These are phyloP conservation scores for Pseudogymnoascus sp. DNA, from an alignment of 2,329 filamentous ascomycete species.

Conservation along the genomic window DNA sequence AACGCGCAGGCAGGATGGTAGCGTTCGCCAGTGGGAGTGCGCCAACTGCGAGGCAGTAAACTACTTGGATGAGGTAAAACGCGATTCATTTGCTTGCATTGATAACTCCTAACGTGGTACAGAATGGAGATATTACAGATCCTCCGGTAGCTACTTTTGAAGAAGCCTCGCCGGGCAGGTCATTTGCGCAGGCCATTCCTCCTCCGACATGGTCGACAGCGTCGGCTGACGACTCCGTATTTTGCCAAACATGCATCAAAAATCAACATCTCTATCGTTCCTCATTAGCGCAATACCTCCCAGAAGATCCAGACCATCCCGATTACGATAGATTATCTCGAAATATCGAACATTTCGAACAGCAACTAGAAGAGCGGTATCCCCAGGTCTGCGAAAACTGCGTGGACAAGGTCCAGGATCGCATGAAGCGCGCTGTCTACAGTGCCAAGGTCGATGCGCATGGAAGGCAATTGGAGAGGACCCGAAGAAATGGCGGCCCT, in stretches of 20 bases:
- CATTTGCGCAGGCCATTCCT: slow-evolving; percentile 38
- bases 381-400: slow-evolving; percentile 82
- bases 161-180: slow-evolving; percentile 33
- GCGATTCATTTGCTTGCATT: background rate
- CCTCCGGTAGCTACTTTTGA: slow-evolving; percentile 58
- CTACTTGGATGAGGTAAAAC: slow-evolving; percentile 71
- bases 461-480: slow-evolving; percentile 53
- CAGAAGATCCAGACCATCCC: slow-evolving; percentile 56
- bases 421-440: slow-evolving; percentile 65
- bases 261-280: slow-evolving; percentile 79
- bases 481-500: slow-evolving; percentile 36
- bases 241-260: slow-evolving; percentile 72
- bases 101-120: slow-evolving; percentile 11
- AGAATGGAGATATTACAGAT: slow-evolving; percentile 86
- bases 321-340: slow-evolving; percentile 43
- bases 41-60: slow-evolving; percentile 76
- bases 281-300: slow-evolving; percentile 71
- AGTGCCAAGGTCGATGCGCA: slow-evolving; percentile 43
- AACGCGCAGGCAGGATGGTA: slow-evolving; percentile 47
- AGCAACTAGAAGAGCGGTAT: slow-evolving; percentile 69
- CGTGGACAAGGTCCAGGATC: slow-evolving; percentile 61
- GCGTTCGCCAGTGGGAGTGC: slow-evolving; percentile 61
- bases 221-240: slow-evolving; percentile 34
- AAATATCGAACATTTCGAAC: slow-evolving; percentile 60
- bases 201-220: slow-evolving; percentile 28